Base-by-base conservation (phyloP, 805 yeast species). In the Wickerhamiella sergipiensis region DNA sequence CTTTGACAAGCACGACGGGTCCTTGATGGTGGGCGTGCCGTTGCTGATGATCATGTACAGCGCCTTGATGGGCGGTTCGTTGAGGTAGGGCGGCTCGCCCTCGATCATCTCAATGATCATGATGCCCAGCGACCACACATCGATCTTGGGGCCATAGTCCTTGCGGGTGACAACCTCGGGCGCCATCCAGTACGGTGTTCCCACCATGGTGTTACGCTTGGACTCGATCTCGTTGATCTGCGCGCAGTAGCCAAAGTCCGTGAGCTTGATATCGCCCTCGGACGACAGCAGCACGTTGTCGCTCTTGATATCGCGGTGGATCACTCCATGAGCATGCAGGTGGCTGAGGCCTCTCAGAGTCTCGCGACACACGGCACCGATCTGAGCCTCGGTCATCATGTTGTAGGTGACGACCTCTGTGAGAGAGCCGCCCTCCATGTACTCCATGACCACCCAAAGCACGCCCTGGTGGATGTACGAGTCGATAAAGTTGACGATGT, bases 181-280 rank as follows among this genome's bases (percentile, higher is more conserved):
- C 0, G 99, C 99, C 99, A 92, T 92, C 99, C 99, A 92, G 66
- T 92, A 92, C 13, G 99, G 98, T 0, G 99, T 92, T 15, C 99
- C 99, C 17, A 92, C 98, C 95, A 92, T 87, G 4, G 99, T 92
- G 2, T 95, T 88, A 65, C 99, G 80, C 66, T 90, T 89, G 50
- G 84, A 72, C 57, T 85, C 83, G 50, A 78, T 76, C 57, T 83
- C 94, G 38, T 83, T 85, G 54, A 85, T 75, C 67, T 89, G 95
- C 0, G 98, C 99, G 70, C 98, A 92, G 71, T 90, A 92, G 0
- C 95, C 95, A 65, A 86, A 86, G 69, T 92, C 98, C 0, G 98
- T 92, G 64, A 92, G 74, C 68, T 92, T 92, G 62, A 92, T 87
- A 57, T 87, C 83, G 42, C 98, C 98, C 43, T 76, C 76, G 67